These are phyloP conservation scores for Austroboletus niveus DNA, from an alignment of 1,284 basidiomycete genomes.

Conservation along the genomic window DNA sequence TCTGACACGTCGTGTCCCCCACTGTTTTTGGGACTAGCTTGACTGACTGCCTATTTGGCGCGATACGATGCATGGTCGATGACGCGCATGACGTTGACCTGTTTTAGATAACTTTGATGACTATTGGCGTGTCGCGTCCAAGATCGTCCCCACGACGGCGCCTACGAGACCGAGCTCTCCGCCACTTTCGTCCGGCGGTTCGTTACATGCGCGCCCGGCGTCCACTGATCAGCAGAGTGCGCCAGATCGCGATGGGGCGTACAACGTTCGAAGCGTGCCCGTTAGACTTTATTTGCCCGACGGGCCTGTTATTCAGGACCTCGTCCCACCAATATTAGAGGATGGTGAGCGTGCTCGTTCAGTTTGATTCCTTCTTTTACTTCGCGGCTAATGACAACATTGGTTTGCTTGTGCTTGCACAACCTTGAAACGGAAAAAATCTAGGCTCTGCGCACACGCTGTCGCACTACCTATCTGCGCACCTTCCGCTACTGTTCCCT, in stretches of 20 bases:
- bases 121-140: constrained; percentile 88
- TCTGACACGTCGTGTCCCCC: constrained; percentile 15
- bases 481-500: constrained; percentile 68
- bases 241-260: constrained; percentile 71
- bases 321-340: constrained; percentile 75
- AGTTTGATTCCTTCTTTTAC: no score
- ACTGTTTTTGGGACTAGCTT: constrained; percentile 11
- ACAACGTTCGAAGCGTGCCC: constrained; percentile 83
- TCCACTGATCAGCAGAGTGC: constrained; percentile 62
- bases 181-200: constrained; percentile 48
- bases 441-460: constrained; percentile 62
- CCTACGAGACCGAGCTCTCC: constrained; percentile 54
- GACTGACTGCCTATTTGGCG: constrained; percentile 20
- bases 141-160: constrained; percentile 70
- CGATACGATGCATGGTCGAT: constrained; percentile 10
- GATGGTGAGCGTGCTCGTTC: constrained; percentile 46
- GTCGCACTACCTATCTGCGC: constrained; percentile 55
- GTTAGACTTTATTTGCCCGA: constrained; percentile 90
- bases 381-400: no score
- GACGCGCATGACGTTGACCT: constrained; percentile 6
- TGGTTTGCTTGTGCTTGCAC: no score
- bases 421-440: neutral
- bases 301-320: constrained; percentile 87
- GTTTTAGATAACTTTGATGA: constrained; percentile 88
- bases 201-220: constrained; percentile 63